Base-by-base conservation (phyloP, 2,329 filamentous ascomycete species). In the Fusarium sp. region DNA sequence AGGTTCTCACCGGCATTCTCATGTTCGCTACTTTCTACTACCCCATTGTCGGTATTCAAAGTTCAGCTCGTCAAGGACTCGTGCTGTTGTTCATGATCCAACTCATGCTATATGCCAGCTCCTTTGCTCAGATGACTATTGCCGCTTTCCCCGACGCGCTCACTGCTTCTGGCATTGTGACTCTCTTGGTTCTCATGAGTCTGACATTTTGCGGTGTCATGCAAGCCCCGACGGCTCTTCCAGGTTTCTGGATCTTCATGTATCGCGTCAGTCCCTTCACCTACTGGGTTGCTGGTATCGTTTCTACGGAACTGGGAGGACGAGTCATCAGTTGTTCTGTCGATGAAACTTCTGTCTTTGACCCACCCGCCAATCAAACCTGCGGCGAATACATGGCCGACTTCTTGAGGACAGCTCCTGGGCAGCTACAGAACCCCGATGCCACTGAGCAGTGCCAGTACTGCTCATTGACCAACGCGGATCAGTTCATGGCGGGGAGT, bases 71-170 rank as follows among this genome's bases (percentile, higher is more conserved):
- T 3, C 87, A 92, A 66, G 89, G 83, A 0, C 80, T 93, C 2
- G 88, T 93, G 69, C 84, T 93, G 39, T 80, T 93, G 7, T 87
- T 90, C 71, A 84, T 86, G 70, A 83, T 90, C 61, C 83, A 89
- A 66, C 90, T 94, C 74, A 85, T 94, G 75, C 81, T 94, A 68
- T 94, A 91, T 78, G 88, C 90, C 49, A 89, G 86, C 15, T 89
- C 91, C 0, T 94, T 94, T 71, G 88, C 91, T 0, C 88, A 92
- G 72, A 89, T 94, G 87, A 86, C 89, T 36, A 92, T 94, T 58
- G 89, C 90, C 2, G 90, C 88, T 3, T 84, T 94, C 39, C 89
- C 89, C 0, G 85, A 91, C 58, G 90, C 91, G 8, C 43, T 64
- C 5, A 64, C 61, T 20, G 59, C 88, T n/a, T 87, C 86, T 17